Evolutionary conservation across 2,329 filamentous ascomycete genomes (phyloP).

Genomic region (Fusarium sp.): DNA sequence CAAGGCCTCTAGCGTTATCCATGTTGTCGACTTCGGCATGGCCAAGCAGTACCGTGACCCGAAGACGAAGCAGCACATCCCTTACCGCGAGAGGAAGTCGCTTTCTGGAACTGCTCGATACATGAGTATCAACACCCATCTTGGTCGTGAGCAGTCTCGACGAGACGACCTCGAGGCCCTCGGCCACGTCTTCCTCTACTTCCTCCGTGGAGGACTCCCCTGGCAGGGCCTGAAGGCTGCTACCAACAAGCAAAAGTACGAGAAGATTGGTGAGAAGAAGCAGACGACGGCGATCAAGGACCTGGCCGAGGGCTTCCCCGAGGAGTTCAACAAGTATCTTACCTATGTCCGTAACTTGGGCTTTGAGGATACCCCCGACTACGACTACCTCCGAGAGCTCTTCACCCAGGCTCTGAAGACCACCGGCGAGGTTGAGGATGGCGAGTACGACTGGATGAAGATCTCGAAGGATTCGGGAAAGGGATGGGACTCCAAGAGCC

Average conservation of each 20-base stretch:
- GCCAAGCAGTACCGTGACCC: slow-evolving; percentile 99
- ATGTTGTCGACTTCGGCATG: slow-evolving; percentile 99
- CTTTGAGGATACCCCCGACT: slow-evolving; percentile 98
- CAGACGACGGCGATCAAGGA: slow-evolving; percentile 98
- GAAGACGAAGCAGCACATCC: slow-evolving; percentile 99
- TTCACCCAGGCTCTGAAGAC: slow-evolving; percentile 97
- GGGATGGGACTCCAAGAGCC: slow-evolving; percentile 84
- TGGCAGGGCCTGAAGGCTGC: slow-evolving; percentile 78
- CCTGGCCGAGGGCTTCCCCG: slow-evolving; percentile 92
- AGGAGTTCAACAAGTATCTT: slow-evolving; percentile 97
- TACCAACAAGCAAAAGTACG: slow-evolving; percentile 95
- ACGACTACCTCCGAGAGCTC: slow-evolving; percentile 94
- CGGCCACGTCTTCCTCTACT: slow-evolving; percentile 78
- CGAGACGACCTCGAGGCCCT: slow-evolving; percentile 93
- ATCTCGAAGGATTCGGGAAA: slow-evolving; percentile 82
- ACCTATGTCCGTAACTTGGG: slow-evolving; percentile 97
- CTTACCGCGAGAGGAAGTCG: slow-evolving; percentile 95
- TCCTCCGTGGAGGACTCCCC: slow-evolving; percentile 72
- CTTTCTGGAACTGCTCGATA: slow-evolving; percentile 96
- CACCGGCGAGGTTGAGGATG: slow-evolving; percentile 92
- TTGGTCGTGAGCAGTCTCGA: slow-evolving; percentile 94
- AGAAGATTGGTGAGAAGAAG: slow-evolving; percentile 99
- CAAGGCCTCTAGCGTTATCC: slow-evolving; percentile 96
- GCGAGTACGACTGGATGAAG: slow-evolving; percentile 99
- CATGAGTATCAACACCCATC: slow-evolving; percentile 99